Percentiles rank a stretch among this genome's conserved stretches.
Conservation (phyloP, 805 yeast genomes). For the Saccharomycopsis fermentans region DNA sequence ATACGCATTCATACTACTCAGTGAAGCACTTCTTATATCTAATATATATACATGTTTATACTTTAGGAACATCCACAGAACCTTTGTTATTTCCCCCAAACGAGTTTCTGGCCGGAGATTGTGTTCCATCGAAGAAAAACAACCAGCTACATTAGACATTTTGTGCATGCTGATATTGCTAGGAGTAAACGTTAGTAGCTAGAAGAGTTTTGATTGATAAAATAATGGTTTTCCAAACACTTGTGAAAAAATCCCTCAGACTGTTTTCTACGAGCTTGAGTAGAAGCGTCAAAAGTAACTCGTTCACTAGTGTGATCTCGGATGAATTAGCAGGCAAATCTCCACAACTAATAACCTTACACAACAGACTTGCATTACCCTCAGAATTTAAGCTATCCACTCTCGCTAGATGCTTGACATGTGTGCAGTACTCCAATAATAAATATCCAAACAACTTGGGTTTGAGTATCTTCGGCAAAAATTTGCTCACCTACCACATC, state of each 20-base stretch:
- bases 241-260: neutral
- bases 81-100: no score
- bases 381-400: slow-evolving; percentile 46
- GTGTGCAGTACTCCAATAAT: slow-evolving; percentile 33
- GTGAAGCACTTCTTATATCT: no score
- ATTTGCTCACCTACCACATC: slow-evolving; percentile 63
- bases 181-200: neutral
- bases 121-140: no score
- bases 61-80: no score
- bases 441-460: slow-evolving; percentile 66
- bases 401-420: slow-evolving; percentile 72
- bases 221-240: neutral
- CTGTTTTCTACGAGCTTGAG: neutral
- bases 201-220: neutral
- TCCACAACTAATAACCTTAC: slow-evolving; percentile 70
- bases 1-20: no score
- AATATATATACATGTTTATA: no score
- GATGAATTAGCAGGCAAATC: slow-evolving; percentile 48
- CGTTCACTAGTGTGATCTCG: slow-evolving; percentile 23
- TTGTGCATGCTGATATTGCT: neutral
- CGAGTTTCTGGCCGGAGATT: no score
- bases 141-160: neutral
- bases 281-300: neutral
- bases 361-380: slow-evolving; percentile 63
- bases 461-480: slow-evolving; percentile 72